Percentiles rank a stretch among this genome's conserved stretches.
phyloP scores from a whole-genome alignment of 1,139 yeast species.

The Zygosaccharomyces pseudobailii region DNA sequence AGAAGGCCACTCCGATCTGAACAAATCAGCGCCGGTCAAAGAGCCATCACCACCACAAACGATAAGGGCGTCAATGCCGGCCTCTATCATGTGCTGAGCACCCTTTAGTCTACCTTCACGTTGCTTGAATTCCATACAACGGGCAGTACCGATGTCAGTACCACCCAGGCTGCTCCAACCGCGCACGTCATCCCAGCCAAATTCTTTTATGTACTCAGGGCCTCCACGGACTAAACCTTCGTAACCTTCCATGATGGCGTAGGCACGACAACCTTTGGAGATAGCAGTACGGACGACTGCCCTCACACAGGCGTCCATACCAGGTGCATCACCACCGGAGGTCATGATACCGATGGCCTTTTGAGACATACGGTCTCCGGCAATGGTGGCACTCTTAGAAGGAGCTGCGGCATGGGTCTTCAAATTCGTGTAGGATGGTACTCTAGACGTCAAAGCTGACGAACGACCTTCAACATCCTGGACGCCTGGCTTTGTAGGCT shows the following conservation, averaged over 20 bases:
- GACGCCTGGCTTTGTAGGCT: conserved; percentile 37
- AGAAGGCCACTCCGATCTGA: conserved; percentile 92
- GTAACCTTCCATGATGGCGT: conserved; percentile 91
- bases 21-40: conserved; percentile 91
- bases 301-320: conserved; percentile 88
- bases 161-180: conserved; percentile 92
- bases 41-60: conserved; percentile 99
- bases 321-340: conserved; percentile 92
- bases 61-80: conserved; percentile 90
- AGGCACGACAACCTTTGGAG: conserved; percentile 87
- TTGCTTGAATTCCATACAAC: conserved; percentile 81
- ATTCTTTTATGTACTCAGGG: conserved; percentile 57
- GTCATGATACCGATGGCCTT: conserved; percentile 83
- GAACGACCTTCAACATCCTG: conserved; percentile 10
- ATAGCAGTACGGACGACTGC: conserved; percentile 92
- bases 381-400: conserved; percentile 21
- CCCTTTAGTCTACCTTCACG: conserved; percentile 78
- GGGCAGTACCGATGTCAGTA: conserved; percentile 92
- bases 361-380: conserved; percentile 16
- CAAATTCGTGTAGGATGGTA: conserved; percentile 28
- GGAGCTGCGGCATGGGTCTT: conserved; percentile 19
- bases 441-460: conserved; percentile 25
- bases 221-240: conserved; percentile 91
- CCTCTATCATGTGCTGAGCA: conserved; percentile 75
- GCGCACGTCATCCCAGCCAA: conserved; percentile 90